A percentile compares a stretch with the other conserved stretches of the same genome.
phyloP scores from a whole-genome alignment of 1,284 basidiomycete species.

The Sporisorium scitamineum region DNA sequence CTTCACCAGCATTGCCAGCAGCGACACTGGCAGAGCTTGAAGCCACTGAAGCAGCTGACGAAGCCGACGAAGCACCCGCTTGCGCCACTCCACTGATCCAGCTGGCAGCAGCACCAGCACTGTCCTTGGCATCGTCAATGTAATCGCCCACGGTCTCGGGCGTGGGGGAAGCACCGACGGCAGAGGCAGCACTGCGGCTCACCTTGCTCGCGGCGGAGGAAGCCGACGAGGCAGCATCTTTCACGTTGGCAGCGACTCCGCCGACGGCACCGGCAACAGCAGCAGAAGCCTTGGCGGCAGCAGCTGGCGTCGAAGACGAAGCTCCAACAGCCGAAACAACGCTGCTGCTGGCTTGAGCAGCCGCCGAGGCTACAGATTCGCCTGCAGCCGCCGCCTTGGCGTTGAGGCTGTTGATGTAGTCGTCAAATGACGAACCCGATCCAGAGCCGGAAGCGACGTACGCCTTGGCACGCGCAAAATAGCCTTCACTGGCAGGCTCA shows the following conservation, averaged over 20 bases:
- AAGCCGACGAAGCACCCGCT: constrained; percentile 7
- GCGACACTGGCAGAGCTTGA: constrained; percentile 2
- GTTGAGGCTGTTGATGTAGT: constrained; percentile 30
- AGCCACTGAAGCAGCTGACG: constrained; percentile 3
- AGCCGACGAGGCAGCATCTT: constrained; percentile 18
- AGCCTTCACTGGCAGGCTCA: constrained; percentile 25
- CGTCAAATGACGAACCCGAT: constrained; percentile 41
- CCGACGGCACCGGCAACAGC: constrained; percentile 14
- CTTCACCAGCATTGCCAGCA: constrained; percentile 1
- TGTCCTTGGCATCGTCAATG: constrained; percentile 17
- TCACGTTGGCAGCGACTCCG: constrained; percentile 19
- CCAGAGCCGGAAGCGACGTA: constrained; percentile 28
- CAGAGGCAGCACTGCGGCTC: constrained; percentile 28
- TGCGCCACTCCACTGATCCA: not conserved
- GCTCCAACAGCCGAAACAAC: constrained; percentile 28
- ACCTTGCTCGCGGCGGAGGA: constrained; percentile 18
- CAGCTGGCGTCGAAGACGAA: constrained; percentile 10
- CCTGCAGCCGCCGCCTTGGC: constrained; percentile 15
- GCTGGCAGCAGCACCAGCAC: constrained; percentile 3
- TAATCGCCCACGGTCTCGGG: constrained; percentile 39
- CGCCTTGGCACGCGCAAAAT: constrained; percentile 43
- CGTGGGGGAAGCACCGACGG: constrained; percentile 27
- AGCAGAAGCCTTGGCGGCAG: constrained; percentile 14
- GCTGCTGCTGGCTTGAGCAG: constrained; percentile 28
- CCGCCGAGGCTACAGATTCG: constrained; percentile 22